These are phyloP conservation scores for Agaricus sinodeliciosus DNA, from an alignment of 768 basidiomycete species.

Conservation along the genomic window DNA sequence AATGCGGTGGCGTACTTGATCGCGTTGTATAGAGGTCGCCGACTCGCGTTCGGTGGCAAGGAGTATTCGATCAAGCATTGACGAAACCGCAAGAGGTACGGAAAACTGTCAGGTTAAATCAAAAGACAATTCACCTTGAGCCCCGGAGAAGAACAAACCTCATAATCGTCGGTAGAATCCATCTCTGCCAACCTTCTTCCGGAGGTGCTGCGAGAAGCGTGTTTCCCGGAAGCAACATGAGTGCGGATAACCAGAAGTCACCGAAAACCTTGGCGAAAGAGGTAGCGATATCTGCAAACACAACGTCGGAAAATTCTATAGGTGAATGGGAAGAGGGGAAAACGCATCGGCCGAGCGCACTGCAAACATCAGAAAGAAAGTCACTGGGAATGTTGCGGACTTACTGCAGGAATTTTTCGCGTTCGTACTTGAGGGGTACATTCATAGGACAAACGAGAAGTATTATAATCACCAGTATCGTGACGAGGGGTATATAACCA, in stretches of 20 bases:
- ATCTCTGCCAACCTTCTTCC: conserved; percentile 58
- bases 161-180: conserved; percentile 81
- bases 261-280: conserved; percentile 97
- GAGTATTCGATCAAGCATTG: conserved; percentile 88
- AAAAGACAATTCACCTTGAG: neutral
- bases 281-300: conserved; percentile 93
- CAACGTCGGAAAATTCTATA: conserved; percentile 84
- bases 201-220: conserved; percentile 61
- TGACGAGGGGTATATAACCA: conserved; percentile 70
- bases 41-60: conserved; percentile 52
- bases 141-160: conserved; percentile 44
- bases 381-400: conserved; percentile 19
- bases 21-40: conserved; percentile 81
- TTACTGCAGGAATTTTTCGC: conserved; percentile 74
- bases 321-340: conserved; percentile 53
- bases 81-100: conserved; percentile 87
- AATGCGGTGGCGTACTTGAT: conserved; percentile 96
- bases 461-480: conserved; percentile 49
- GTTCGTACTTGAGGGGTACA: conserved; percentile 59
- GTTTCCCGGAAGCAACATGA: conserved; percentile 82
- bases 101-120: conserved; percentile 40
- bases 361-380: conserved; percentile 22
- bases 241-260: conserved; percentile 84
- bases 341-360: conserved; percentile 70
- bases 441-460: conserved; percentile 64